These are phyloP conservation scores for Aureobasidium sp. DNA, from an alignment of 2,329 filamentous ascomycete species.

Conservation along the genomic window DNA sequence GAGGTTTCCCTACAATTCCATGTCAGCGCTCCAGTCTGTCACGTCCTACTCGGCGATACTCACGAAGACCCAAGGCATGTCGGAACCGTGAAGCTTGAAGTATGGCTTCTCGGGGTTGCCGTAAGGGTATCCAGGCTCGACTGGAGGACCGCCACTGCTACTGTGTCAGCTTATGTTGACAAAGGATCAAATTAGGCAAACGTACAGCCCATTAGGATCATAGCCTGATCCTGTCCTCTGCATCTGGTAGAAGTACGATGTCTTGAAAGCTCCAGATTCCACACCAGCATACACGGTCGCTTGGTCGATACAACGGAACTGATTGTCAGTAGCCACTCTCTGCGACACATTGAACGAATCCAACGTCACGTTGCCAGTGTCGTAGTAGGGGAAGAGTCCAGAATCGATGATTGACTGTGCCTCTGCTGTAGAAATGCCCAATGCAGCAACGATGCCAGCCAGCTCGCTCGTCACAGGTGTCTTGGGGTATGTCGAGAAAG, in stretches of 20 bases:
- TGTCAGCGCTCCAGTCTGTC: slow-evolving; percentile 16
- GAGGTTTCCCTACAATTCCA: slow-evolving; percentile 23
- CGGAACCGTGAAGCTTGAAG: slow-evolving; percentile 52
- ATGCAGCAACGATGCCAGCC: slow-evolving; percentile 38
- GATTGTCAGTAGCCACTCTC: slow-evolving; percentile 51
- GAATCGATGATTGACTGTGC: slow-evolving; percentile 37
- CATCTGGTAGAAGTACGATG: slow-evolving; percentile 55
- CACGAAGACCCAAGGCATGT: slow-evolving; percentile 47
- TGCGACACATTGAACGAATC: slow-evolving; percentile 51
- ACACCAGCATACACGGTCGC: slow-evolving; percentile 50
- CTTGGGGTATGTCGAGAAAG: slow-evolving; percentile 45
- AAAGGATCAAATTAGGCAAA: too few species aligned
- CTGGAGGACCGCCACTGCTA: slow-evolving; percentile 36
- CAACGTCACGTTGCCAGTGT: slow-evolving; percentile 45
- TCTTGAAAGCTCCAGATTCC: slow-evolving; percentile 39
- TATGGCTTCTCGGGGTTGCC: slow-evolving; percentile 48
- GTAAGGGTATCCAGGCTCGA: slow-evolving; percentile 32
- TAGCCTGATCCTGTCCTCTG: slow-evolving; percentile 49
- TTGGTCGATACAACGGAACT: slow-evolving; percentile 55
- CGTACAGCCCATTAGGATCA: slow-evolving; percentile 44
- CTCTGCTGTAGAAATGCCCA: slow-evolving; percentile 38
- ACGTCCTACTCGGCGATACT: slow-evolving; percentile 30
- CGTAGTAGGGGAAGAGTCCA: slow-evolving; percentile 45
- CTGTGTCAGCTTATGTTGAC: not conserved
- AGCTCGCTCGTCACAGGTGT: slow-evolving; percentile 36